These are phyloP conservation scores for Lumnitzera racemosa DNA, from an alignment of 345 rosid species.

Conservation along the genomic window DNA sequence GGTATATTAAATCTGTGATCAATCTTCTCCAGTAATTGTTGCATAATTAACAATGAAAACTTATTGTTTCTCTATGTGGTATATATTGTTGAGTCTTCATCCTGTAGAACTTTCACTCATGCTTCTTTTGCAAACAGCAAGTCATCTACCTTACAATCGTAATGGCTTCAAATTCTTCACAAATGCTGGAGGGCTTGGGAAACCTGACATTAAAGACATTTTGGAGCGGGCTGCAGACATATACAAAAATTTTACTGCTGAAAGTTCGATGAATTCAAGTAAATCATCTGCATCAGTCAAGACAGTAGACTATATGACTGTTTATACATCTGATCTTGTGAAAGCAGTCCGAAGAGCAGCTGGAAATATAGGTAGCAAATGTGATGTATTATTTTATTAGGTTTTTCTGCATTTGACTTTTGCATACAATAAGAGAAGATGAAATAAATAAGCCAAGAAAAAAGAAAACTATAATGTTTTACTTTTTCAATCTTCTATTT, in stretches of 20 bases:
- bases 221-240: conserved; percentile 79
- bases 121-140: conserved; percentile 45
- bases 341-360: conserved; percentile 84
- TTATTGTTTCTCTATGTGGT: not conserved
- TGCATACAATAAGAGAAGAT: too few relatives aligned
- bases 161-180: conserved; percentile 98
- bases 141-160: conserved; percentile 98
- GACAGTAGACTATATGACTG: conserved; percentile 77
- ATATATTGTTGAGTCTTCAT: not conserved
- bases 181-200: conserved; percentile 89
- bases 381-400: too few relatives aligned
- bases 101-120: conserved; percentile 14
- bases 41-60: not conserved
- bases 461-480: too few relatives aligned
- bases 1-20: conserved; percentile 29
- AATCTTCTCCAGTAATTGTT: not conserved
- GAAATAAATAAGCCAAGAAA: too few relatives aligned
- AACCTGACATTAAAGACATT: conserved; percentile 74
- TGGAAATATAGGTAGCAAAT: conserved; percentile 62
- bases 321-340: conserved; percentile 80
- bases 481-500: too few relatives aligned
- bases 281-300: conserved; percentile 35
- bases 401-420: too few relatives aligned
- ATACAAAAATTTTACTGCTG: conserved; percentile 42
- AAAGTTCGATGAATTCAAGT: conserved; percentile 27